Base-by-base conservation (phyloP, 371 early-diverging fungal species). In the Smittium culicis region DNA sequence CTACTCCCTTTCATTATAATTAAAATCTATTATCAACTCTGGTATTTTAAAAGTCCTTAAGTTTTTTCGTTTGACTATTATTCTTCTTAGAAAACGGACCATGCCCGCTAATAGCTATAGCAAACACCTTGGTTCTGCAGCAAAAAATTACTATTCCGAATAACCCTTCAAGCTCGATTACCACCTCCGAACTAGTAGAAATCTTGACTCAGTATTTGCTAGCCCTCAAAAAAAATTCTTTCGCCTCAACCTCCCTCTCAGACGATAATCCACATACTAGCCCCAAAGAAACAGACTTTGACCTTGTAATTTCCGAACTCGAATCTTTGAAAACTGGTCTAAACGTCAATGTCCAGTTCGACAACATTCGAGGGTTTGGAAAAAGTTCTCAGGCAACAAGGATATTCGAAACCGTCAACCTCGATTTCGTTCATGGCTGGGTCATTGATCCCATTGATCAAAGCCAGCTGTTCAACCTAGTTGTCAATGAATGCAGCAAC, bases 401-500 rank as follows among this genome's bases (percentile, higher is more conserved):
- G 5, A 78, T 94, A 67, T 94, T 94, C 75, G 86, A 88, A 66
- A 74, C 88, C 14, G 92, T 93, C 67, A 73, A 80, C 32, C 87
- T 91, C 0, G 83, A 84, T 45, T 76, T 93, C 20, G 89, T 90
- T 27, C 94, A 94, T 75, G 96, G 96, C 17, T 96, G 94, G 94
- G 77, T 87, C 16, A 87, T 83, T 27, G 89, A 89, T 68, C 87
- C 90, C 1, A 82, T 83, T 68, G 83, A 77, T 59, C 85, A 89
- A 61, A 54, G 68, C 20, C 81, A 84, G 30, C 72, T 79, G 1
- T 79, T 87, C 1, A 74, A 85, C 11, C 85, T 83, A 0, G 69
- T 80, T 14, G 64, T 79, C 67, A 72, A 82, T 69, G 72, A 62
- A 3, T 71, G 74, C 45, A 31, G 64, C n/a, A 64, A 75, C 5